phyloP scores from a whole-genome alignment of 208 protist genomes.

The Wallacemonas sp. region DNA sequence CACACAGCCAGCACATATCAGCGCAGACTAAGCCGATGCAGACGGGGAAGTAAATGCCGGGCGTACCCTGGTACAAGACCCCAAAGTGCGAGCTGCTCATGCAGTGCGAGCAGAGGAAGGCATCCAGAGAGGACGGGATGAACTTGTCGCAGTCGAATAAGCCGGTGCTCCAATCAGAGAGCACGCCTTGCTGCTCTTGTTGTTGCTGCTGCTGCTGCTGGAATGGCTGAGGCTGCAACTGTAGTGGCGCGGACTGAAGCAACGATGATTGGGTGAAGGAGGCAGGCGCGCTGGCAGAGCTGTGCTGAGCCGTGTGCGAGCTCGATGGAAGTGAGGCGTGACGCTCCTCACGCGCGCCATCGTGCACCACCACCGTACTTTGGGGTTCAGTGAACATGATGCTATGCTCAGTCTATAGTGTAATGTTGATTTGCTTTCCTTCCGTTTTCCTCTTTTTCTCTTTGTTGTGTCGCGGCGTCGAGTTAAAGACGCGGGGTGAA shows the following conservation, averaged over 20 bases:
- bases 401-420: too few relatives aligned
- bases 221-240: background rate
- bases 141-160: constrained; percentile 23
- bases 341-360: too few relatives aligned
- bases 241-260: background rate
- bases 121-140: constrained; percentile 19
- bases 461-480: too few relatives aligned
- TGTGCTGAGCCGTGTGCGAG: too few relatives aligned
- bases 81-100: constrained; percentile 34
- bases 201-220: background rate
- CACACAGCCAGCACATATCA: constrained; percentile 19
- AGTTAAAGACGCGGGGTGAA: background rate
- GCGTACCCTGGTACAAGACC: constrained; percentile 18
- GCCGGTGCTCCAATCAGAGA: constrained; percentile 23
- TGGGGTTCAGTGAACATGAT: background rate
- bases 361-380: background rate
- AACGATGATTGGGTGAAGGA: too few relatives aligned
- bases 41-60: constrained; percentile 22
- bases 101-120: constrained; percentile 27
- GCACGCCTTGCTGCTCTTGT: background rate
- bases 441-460: too few relatives aligned
- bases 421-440: too few relatives aligned
- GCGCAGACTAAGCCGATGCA: constrained; percentile 17
- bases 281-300: too few relatives aligned
- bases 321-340: too few relatives aligned